A percentile compares a stretch with the other conserved stretches of the same genome.
Conservation (phyloP, 441 rosid genomes). For the Mallotus japonicus region DNA sequence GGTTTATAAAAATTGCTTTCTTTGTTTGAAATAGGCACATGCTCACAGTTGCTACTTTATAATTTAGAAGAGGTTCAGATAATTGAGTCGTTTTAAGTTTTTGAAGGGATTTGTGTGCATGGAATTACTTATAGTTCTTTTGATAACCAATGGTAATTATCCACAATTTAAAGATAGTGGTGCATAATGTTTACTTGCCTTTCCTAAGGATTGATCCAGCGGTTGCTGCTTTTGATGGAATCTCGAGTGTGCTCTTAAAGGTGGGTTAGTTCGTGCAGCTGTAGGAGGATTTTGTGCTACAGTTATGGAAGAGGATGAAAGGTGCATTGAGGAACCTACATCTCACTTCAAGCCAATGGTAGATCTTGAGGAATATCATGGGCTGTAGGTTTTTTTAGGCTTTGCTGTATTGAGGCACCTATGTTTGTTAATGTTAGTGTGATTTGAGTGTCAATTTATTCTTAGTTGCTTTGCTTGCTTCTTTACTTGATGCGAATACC, state of each 20-base stretch:
- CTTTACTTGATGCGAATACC: neutral
- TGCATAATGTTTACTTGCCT: conserved; percentile 54
- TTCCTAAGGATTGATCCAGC: conserved; percentile 50
- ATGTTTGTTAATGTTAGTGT: neutral
- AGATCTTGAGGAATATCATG: conserved; percentile 38
- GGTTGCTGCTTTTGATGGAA: conserved; percentile 25
- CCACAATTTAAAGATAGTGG: conserved; percentile 48
- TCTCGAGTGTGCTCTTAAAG: conserved; percentile 4
- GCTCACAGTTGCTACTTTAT: conserved; percentile 72
- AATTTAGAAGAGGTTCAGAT: conserved; percentile 49
- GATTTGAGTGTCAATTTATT: neutral
- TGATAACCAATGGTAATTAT: conserved; percentile 33
- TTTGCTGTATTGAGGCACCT: too few species aligned
- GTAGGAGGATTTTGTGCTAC: conserved; percentile 28
- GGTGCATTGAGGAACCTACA: conserved; percentile 22
- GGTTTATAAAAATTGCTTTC: too few species aligned
- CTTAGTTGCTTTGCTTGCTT: neutral
- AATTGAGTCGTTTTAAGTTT: conserved; percentile 67
- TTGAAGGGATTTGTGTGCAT: conserved; percentile 83
- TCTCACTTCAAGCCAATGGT: conserved; percentile 23
- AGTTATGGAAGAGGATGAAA: conserved; percentile 30
- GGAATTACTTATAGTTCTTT: conserved; percentile 50
- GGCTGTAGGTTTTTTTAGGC: conserved; percentile 39
- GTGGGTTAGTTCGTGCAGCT: conserved; percentile 9
- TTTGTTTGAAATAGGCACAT: conserved; percentile 53